Conservation (phyloP, 2,329 filamentous ascomycete genomes). For the Colletotrichum lini region DNA sequence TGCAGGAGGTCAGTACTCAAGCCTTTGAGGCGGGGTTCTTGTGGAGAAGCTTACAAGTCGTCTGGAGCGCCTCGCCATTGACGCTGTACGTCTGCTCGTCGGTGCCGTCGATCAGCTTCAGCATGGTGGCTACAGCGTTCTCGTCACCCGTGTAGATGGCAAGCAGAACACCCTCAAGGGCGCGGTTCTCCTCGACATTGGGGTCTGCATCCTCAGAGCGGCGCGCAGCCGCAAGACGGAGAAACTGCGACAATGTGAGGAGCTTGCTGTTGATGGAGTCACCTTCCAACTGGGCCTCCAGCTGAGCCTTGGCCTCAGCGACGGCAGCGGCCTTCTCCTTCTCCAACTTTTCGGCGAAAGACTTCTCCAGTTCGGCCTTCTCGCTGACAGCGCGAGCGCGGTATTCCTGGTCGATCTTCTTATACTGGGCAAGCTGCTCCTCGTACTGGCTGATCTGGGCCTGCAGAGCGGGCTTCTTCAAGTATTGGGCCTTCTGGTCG, state of each 20-base stretch:
- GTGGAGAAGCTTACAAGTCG: slow-evolving; percentile 75
- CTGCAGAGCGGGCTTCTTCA: slow-evolving; percentile 82
- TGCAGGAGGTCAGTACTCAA: slow-evolving; percentile 51
- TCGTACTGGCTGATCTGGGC: slow-evolving; percentile 78
- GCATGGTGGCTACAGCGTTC: slow-evolving; percentile 79
- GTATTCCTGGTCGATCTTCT: slow-evolving; percentile 82
- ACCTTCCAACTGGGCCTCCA: slow-evolving; percentile 62
- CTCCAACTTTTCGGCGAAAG: slow-evolving; percentile 64
- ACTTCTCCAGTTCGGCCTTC: slow-evolving; percentile 73
- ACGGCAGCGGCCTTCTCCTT: slow-evolving; percentile 69
- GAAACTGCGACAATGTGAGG: slow-evolving; percentile 82
- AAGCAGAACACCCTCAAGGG: slow-evolving; percentile 84
- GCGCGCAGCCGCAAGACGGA: slow-evolving; percentile 83
- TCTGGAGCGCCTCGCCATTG: slow-evolving; percentile 73
- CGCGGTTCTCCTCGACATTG: slow-evolving; percentile 79
- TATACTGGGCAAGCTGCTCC: slow-evolving; percentile 81
- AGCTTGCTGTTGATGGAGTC: slow-evolving; percentile 75
- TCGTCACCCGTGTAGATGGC: slow-evolving; percentile 86
- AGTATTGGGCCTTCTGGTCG: slow-evolving; percentile 83
- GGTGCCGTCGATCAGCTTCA: slow-evolving; percentile 82
- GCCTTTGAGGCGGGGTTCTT: neutral
- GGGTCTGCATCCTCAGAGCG: slow-evolving; percentile 78
- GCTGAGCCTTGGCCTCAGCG: slow-evolving; percentile 68
- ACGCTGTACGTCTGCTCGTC: slow-evolving; percentile 77
- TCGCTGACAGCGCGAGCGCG: slow-evolving; percentile 71